These are phyloP conservation scores for Gomphus sp. DNA, from an alignment of 1,284 basidiomycete species.

Conservation along the genomic window DNA sequence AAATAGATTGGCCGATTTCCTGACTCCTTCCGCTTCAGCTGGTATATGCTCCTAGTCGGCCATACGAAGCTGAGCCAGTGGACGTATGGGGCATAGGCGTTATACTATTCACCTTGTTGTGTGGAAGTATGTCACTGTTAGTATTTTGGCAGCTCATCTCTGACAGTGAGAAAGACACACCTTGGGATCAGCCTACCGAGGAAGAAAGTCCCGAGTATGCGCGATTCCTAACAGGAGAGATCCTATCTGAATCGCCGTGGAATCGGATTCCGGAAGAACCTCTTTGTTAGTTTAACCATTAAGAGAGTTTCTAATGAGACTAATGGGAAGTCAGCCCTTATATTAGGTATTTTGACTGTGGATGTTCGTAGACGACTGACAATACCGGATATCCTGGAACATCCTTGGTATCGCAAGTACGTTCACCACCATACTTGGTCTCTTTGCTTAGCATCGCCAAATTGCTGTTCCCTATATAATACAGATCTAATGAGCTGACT, in stretches of 20 bases:
- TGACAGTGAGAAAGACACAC: conserved; percentile 59
- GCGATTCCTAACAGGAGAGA: conserved; percentile 67
- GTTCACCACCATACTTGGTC: neutral
- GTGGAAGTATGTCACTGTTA: conserved; percentile 64
- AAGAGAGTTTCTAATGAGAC: neutral
- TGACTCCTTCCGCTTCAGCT: conserved; percentile 28
- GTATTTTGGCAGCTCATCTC: neutral
- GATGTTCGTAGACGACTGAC: conserved; percentile 66
- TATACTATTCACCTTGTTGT: conserved; percentile 89
- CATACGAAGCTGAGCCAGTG: conserved; percentile 87
- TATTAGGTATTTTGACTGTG: conserved; percentile 67
- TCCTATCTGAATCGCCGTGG: conserved; percentile 82
- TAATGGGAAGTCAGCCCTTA: conserved; percentile 40
- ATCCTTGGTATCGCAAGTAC: conserved; percentile 77
- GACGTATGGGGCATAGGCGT: conserved; percentile 96
- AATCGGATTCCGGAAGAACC: conserved; percentile 52
- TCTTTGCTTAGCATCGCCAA: neutral
- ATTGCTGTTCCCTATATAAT: neutral
- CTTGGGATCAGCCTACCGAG: conserved; percentile 91
- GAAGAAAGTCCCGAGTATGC: conserved; percentile 67
- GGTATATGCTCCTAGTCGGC: conserved; percentile 27
- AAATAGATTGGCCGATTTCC: neutral
- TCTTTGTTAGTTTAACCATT: conserved; percentile 37
- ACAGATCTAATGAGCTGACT: conserved; percentile 64
- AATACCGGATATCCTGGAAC: conserved; percentile 56